These are phyloP conservation scores for Astrephomene gubernaculifera DNA, from an alignment of 139 green algal species.

Conservation along the genomic window DNA sequence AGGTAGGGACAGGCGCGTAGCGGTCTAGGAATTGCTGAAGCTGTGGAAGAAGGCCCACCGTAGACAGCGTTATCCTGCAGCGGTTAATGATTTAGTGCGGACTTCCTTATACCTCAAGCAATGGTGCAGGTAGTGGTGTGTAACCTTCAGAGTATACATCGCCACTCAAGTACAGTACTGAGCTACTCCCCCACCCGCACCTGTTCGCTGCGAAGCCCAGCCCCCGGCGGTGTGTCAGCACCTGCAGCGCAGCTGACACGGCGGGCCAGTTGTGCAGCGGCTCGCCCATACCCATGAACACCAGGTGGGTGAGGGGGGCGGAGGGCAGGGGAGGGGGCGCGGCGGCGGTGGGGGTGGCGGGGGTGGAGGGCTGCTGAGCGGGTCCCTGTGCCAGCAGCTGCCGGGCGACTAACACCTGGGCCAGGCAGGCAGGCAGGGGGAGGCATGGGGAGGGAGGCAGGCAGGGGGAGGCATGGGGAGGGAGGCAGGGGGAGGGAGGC, in stretches of 20 bases:
- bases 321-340: background rate
- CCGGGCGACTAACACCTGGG: slow-evolving; percentile 61
- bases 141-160: too few relatives aligned
- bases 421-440: background rate
- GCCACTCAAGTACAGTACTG: too few relatives aligned
- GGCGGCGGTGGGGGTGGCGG: background rate
- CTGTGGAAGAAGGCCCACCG: slow-evolving; percentile 85
- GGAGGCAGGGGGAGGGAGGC: too few relatives aligned
- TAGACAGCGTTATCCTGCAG: slow-evolving; percentile 78
- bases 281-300: slow-evolving; percentile 92
- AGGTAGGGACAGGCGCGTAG: slow-evolving; percentile 45
- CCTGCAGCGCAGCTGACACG: slow-evolving; percentile 78
- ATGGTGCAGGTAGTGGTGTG: too few relatives aligned
- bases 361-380: background rate
- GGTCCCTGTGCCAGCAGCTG: slow-evolving; percentile 2
- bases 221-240: slow-evolving; percentile 75
- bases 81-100: too few relatives aligned
- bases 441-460: too few relatives aligned
- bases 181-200: slow-evolving; percentile 26
- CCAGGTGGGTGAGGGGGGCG: slow-evolving; percentile 80
- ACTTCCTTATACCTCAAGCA: too few relatives aligned
- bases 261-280: slow-evolving; percentile 84
- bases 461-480: too few relatives aligned
- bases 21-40: slow-evolving; percentile 71
- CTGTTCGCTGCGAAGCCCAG: slow-evolving; percentile 85